Evolutionary conservation across 106 monocot species (phyloP).

Genomic region (Dendrobium catenatum): DNA sequence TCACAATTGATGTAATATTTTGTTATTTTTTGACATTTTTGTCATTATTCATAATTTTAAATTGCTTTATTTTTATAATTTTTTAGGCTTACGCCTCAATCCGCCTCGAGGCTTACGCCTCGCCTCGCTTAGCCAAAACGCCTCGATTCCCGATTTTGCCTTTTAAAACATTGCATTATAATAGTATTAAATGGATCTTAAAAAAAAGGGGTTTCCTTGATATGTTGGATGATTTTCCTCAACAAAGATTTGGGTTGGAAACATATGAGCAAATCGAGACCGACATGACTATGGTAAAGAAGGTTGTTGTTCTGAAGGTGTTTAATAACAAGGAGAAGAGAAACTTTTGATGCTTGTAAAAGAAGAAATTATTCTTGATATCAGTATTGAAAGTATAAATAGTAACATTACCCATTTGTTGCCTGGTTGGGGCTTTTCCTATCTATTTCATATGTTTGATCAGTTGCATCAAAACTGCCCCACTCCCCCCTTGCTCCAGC

Average conservation of each 20-base stretch:
- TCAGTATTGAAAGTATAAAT: slow-evolving; percentile 40
- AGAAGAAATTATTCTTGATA: slow-evolving; percentile 48
- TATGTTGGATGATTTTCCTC: slow-evolving; percentile 83
- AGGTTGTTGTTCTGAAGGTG: slow-evolving; percentile 44
- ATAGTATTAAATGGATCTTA: slow-evolving; percentile 32
- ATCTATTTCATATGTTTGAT: slow-evolving; percentile 54
- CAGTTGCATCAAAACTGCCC: slow-evolving; percentile 30
- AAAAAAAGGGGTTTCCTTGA: slow-evolving; percentile 43
- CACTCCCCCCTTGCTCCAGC: slow-evolving; percentile 3
- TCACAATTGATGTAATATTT: too few species aligned
- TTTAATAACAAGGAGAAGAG: slow-evolving; percentile 91
- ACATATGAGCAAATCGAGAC: slow-evolving; percentile 77
- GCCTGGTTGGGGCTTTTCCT: slow-evolving; percentile 72
- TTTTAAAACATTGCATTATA: too few species aligned
- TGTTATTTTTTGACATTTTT: too few species aligned
- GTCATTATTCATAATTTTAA: too few species aligned
- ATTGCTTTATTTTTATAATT: too few species aligned
- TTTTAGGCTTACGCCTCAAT: too few species aligned
- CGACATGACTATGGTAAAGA: slow-evolving; percentile 51
- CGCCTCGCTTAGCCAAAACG: too few species aligned
- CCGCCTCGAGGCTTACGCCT: too few species aligned
- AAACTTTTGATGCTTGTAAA: slow-evolving; percentile 67
- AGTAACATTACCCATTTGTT: slow-evolving; percentile 44
- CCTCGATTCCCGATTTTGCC: too few species aligned
- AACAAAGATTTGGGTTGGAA: slow-evolving; percentile 77